Base-by-base conservation (phyloP, 345 rosid species). In the Dipteronia dyeriana region DNA sequence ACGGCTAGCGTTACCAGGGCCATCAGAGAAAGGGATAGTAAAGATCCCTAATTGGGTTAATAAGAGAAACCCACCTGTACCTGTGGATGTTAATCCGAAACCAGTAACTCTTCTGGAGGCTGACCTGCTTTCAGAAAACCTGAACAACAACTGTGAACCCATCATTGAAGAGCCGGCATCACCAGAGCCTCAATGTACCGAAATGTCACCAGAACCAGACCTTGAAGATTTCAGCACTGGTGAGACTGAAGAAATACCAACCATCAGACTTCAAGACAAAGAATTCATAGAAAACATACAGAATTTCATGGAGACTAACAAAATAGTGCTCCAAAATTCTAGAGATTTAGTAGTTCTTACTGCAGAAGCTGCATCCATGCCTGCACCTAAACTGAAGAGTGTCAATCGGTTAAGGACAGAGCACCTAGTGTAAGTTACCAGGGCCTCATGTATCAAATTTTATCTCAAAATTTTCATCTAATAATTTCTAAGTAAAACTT, bases 381-480 rank as follows among this genome's bases (percentile, higher is more conserved):
- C 94, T 11, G 39, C 69, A 10, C 76, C 74, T 7, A 87, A 85
- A 75, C 74, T 87, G 25, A 91, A 88, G 79, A 70, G 65, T 4
- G 70, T 67, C 39, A 71, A 80, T 20, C 86, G 87, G 16, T 66
- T 92, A 70, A 79, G 92, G 75, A 88, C 94, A 0, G 91, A 89
- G 69, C 94, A 91, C 75, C 79, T 79, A 2, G 96, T 90, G 97
- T 94, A 83, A 91, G 96, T 85, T n/a, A n/a, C n/a, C n/a, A n/a
- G n/a, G n/a, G n/a, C n/a, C n/a, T n/a, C 10, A 41, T 9, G 10
- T 41, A 45, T 45, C 49, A 9, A 45, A 45, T 11, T 10, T 45
- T 45, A 45, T 45, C 49, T 45, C 49, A 45, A 45, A 45, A 10
- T 45, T 45, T 45, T 45, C 45, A 41, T 41, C 45, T 41, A 41